Base-by-base conservation (phyloP, 768 basidiomycete genomes). In the Calocybe indica region DNA sequence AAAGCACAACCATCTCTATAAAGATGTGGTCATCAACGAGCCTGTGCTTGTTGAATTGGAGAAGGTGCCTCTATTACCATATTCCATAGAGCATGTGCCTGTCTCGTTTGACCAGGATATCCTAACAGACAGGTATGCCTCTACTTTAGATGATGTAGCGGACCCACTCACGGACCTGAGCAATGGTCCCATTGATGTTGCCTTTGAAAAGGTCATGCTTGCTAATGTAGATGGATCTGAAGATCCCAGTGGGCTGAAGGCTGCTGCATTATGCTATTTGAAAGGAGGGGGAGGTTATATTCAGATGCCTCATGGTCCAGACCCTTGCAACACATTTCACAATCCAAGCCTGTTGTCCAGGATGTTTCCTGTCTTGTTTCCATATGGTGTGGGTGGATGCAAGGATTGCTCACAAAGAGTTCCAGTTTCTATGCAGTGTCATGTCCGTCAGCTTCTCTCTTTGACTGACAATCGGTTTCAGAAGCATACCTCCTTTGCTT, bases 301-400 rank as follows among this genome's bases (percentile, higher is more conserved):
- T 13, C 37, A 64, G 39, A 50, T 70, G 34, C 58, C 58, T 4
- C 71, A 58, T 11, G 11, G 28, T 4, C 64, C 67, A 5, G 59
- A 59, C 0, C n/a, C n/a, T n/a, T n/a, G n/a, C n/a, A 67, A 67
- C 54, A 67, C 72, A 43, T 71, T 68, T 53, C 51, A 51, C 31
- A 69, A 73, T 51, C 63, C 63, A 3, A 7, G 37, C 5, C 36
- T 74, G 10, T 67, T 76, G 40, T 70, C 71, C 1, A 61, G 55
- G 53, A 61, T 70, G 6, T 74, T 67, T 55, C 72, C 73, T 2
- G 65, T 68, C 0, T 43, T 75, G 1, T 74, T 65, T 55, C 73
- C 73, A 0, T 74, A 65, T 56, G 71, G 74, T 0, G 48, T 67
- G 11, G 71, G 74, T 2, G 73, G 73, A 0, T 66, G 70, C 45